Evolutionary conservation across 129 eudicot genomes (phyloP), one percentile per base, ranked within the genome.

Genomic region (Helichrysum umbraculigerum): DNA sequence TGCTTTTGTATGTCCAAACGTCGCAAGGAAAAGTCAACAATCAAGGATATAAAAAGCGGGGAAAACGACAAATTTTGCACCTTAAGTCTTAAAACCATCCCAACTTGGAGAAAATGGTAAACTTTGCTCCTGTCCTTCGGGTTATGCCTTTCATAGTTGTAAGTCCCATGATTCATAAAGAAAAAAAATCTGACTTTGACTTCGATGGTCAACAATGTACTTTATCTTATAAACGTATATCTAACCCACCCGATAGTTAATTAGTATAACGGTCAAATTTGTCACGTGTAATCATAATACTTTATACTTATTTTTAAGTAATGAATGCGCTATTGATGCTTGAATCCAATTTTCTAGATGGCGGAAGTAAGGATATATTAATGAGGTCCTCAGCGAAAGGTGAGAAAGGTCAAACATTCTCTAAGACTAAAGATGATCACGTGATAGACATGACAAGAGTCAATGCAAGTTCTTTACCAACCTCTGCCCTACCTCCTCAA

Each of bases 381-480:
- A 12, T 47, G 9, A 68, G 41, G 44, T 56, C 83, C 21, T 59
- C 71, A 11, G 22, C 35, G 8, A 70, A 78, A 78, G 56, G 70
- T 2, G 70, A 80, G 71, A 74, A 65, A 66, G 19, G 72, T 12
- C 79, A 82, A 44, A 69, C 81, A 34, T 22, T 67, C 44, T 14
- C 83, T 69, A 79, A 80, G 80, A 74, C 59, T 29, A 83, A 81
- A 68, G 81, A 82, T 42, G 92, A 87, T 75, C 93, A 89, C 71
- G 78, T 69, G 66, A 87, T 91, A 52, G 99, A 95, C 77, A 84
- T 87, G 88, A 77, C 88, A 16, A 84, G 75, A 30, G 69, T 58
- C 28, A 82, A 81, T 70, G 74, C 76, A 66, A 70, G 81, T 57
- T 51, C 83, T 15, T 39, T 72, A 34, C 28, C 75, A 44, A 42